A percentile compares a stretch with the other conserved stretches of the same genome.
Evolutionary conservation across 306 rosid genomes (phyloP).

Genomic region (Macrotyloma uniflorum): DNA sequence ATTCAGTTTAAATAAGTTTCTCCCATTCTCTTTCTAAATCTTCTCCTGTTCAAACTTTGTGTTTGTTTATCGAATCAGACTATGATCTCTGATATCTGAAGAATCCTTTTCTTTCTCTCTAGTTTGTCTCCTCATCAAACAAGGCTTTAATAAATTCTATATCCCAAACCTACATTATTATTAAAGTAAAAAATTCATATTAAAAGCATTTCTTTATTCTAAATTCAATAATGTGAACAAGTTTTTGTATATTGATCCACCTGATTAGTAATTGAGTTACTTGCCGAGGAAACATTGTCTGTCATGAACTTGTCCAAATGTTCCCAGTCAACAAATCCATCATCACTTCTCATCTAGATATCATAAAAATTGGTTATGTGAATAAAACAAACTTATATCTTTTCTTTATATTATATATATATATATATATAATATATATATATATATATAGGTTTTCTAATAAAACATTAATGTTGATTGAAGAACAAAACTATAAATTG

Average conservation of each 20-base stretch:
- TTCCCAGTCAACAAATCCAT: neutral
- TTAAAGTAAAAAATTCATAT: neutral
- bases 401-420: too few relatives aligned
- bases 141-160: conserved; percentile 8
- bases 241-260: conserved; percentile 4
- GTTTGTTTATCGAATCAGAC: neutral
- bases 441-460: too few relatives aligned
- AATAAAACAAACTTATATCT: neutral
- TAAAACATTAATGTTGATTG: too few relatives aligned
- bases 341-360: neutral
- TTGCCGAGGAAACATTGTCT: neutral
- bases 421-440: too few relatives aligned
- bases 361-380: neutral
- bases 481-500: too few relatives aligned
- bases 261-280: neutral
- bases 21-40: neutral
- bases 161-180: conserved; percentile 43
- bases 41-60: neutral
- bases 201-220: conserved; percentile 21
- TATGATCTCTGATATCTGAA: neutral
- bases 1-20: neutral
- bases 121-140: conserved; percentile 5
- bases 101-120: neutral
- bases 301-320: neutral
- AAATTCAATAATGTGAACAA: neutral